These are phyloP conservation scores for Colletotrichum horii DNA, from an alignment of 2,329 filamentous ascomycete genomes.

Conservation along the genomic window DNA sequence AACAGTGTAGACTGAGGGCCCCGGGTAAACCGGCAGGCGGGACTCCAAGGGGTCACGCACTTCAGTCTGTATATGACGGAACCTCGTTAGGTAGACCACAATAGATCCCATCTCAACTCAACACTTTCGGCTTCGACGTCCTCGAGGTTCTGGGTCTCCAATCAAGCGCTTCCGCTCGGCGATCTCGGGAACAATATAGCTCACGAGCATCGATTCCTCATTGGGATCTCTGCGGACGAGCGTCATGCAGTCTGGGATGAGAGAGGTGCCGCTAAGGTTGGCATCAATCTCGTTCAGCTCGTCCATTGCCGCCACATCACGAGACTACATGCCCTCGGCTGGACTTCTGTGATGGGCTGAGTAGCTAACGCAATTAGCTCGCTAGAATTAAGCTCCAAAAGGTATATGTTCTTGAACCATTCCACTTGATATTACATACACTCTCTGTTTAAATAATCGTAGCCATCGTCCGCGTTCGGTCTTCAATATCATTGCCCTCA, in stretches of 20 bases:
- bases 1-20: conserved; percentile 43
- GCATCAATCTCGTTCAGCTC: too few relatives aligned
- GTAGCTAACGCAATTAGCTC: too few relatives aligned
- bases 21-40: conserved; percentile 36
- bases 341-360: too few relatives aligned
- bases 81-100: not conserved
- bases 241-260: conserved; percentile 47
- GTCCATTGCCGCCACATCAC: too few relatives aligned
- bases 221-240: conserved; percentile 82
- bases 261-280: too few relatives aligned
- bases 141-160: not conserved
- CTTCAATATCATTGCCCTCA: too few relatives aligned
- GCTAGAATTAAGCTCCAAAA: too few relatives aligned
- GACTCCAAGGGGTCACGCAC: not conserved
- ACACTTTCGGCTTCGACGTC: not conserved
- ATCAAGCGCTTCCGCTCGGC: not conserved
- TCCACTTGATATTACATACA: too few relatives aligned
- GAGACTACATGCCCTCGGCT: too few relatives aligned
- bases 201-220: conserved; percentile 86
- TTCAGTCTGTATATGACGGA: not conserved
- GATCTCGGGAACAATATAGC: conserved; percentile 71
- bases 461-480: too few relatives aligned
- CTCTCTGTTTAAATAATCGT: too few relatives aligned
- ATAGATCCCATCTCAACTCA: not conserved
- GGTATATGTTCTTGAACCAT: too few relatives aligned